Conservation (phyloP, 805 yeast species). For the Cyberlindnera subsufficiens region DNA sequence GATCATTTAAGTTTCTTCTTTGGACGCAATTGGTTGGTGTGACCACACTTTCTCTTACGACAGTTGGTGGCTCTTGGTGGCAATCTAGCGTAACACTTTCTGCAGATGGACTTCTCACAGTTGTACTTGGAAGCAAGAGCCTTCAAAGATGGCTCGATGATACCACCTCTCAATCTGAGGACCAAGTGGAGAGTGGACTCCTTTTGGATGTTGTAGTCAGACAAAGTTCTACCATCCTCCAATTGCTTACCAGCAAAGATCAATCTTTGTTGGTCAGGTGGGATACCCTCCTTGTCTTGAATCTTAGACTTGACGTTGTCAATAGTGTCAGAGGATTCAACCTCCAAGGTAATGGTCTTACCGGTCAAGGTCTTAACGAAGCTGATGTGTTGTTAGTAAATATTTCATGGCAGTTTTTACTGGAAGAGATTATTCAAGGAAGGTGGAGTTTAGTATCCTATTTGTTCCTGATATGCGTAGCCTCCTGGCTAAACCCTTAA, state of each 20-base stretch:
- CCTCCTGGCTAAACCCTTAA: too few species aligned
- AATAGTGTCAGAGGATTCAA: conserved; percentile 97
- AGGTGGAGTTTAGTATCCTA: too few species aligned
- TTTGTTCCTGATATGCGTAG: too few species aligned
- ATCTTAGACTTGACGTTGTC: conserved; percentile 98
- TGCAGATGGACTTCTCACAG: conserved; percentile 99
- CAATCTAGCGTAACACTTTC: conserved; percentile 99
- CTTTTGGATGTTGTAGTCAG: conserved; percentile 99
- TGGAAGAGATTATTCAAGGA: too few species aligned
- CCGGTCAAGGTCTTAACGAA: conserved; percentile 85
- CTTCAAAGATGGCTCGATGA: conserved; percentile 99
- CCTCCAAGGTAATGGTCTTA: conserved; percentile 97
- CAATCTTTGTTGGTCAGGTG: conserved; percentile 99
- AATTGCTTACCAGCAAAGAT: conserved; percentile 99
- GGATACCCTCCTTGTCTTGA: conserved; percentile 99
- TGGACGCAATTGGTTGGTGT: conserved; percentile 99
- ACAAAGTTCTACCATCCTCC: conserved; percentile 97
- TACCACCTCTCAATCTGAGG: conserved; percentile 97
- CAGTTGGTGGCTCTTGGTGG: conserved; percentile 99
- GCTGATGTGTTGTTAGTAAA: conserved; percentile 25
- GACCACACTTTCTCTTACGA: conserved; percentile 99
- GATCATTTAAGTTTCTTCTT: conserved; percentile 97
- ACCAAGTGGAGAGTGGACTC: conserved; percentile 97
- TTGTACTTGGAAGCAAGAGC: conserved; percentile 99
- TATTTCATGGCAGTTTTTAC: too few species aligned